Percentiles rank a stretch among this genome's conserved stretches.
Conservation (phyloP, 2,329 filamentous ascomycete species). For the Botryosphaeria dothidea region DNA sequence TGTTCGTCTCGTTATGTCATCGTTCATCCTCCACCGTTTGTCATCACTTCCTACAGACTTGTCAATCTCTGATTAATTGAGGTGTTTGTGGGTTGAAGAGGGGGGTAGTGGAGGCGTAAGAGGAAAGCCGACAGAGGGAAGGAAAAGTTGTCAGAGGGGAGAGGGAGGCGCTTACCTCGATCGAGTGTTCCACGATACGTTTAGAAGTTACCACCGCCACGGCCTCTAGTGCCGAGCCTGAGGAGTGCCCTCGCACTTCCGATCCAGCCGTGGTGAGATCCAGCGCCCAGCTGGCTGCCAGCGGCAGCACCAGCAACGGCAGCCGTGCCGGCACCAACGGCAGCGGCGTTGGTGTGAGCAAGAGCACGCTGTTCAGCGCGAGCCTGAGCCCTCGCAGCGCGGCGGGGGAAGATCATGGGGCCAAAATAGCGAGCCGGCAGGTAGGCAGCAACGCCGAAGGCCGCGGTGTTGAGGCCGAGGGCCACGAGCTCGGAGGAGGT, state of each 20-base stretch:
- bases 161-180: not conserved
- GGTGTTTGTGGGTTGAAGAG: not conserved
- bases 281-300: not conserved
- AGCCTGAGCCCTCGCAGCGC: conserved; percentile 1
- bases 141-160: not conserved
- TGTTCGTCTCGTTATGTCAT: conserved; percentile 4
- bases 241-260: conserved; percentile 12
- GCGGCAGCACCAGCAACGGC: conserved; percentile 3
- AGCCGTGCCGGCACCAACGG: not conserved
- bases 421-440: conserved; percentile 17
- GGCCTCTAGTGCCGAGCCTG: conserved; percentile 16
- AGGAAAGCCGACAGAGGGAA: not conserved
- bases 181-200: not conserved
- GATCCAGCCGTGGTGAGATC: conserved; percentile 6
- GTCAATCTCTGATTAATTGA: not conserved
- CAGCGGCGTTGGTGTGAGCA: not conserved
- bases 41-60: not conserved
- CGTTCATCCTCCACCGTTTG: not conserved
- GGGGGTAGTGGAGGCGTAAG: not conserved
- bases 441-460: conserved; percentile 17
- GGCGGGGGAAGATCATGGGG: conserved; percentile 16
- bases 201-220: conserved; percentile 16
- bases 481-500: conserved; percentile 17
- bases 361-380: not conserved
- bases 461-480: conserved; percentile 10